phyloP scores from a whole-genome alignment of 1,139 yeast species.

The Candida neerlandica region DNA sequence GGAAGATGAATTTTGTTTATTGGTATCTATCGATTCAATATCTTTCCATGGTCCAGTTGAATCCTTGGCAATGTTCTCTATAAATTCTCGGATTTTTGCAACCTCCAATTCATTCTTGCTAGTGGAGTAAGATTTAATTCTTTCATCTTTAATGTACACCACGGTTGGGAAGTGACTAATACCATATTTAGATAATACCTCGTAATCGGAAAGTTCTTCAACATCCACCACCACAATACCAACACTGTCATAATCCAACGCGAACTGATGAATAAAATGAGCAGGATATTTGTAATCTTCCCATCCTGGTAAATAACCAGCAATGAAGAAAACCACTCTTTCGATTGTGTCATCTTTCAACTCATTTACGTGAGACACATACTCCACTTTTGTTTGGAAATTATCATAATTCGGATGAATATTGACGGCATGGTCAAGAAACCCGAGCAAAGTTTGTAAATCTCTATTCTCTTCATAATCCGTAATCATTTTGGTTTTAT shows the following conservation, averaged over 20 bases:
- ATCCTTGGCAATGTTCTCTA: slow-evolving; percentile 21
- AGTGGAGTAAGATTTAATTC: slow-evolving; percentile 25
- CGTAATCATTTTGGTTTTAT: slow-evolving; percentile 28
- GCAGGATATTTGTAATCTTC: slow-evolving; percentile 31
- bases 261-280: slow-evolving; percentile 38
- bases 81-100: slow-evolving; percentile 23
- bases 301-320: slow-evolving; percentile 33
- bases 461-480: slow-evolving; percentile 26
- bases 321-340: slow-evolving; percentile 30
- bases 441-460: slow-evolving; percentile 24
- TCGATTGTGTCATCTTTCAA: slow-evolving; percentile 10
- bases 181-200: slow-evolving; percentile 25
- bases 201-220: slow-evolving; percentile 22
- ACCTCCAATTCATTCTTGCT: slow-evolving; percentile 24
- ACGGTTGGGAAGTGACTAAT: slow-evolving; percentile 40
- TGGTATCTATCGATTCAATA: slow-evolving; percentile 14
- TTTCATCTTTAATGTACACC: slow-evolving; percentile 24
- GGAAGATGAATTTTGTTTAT: slow-evolving; percentile 2
- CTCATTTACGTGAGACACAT: slow-evolving; percentile 9
- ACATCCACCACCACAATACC: slow-evolving; percentile 31
- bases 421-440: slow-evolving; percentile 7
- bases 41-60: slow-evolving; percentile 24
- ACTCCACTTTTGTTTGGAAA: slow-evolving; percentile 18
- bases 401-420: slow-evolving; percentile 25
- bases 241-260: slow-evolving; percentile 18